Evolutionary conservation across 2,329 filamentous ascomycete species (phyloP), one percentile per base, ranked within the genome.

Genomic region (Rutstroemia sydowiana): DNA sequence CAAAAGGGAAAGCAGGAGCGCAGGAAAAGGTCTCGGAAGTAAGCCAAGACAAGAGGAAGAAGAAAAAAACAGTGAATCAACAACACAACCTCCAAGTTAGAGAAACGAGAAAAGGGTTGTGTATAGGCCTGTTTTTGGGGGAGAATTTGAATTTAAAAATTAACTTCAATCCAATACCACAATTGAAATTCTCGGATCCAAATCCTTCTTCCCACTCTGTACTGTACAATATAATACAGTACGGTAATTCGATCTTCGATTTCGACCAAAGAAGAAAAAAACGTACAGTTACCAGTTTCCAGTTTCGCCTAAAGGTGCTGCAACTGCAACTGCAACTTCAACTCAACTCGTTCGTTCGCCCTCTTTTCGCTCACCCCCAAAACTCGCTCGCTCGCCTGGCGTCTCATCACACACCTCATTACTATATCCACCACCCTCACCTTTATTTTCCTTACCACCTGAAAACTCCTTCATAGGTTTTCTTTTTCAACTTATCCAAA

Each of bases 361-460:
- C 43, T 45, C 43, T 8, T 32, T 32, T 6, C 9, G 32, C 31
- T 23, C 39, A 3, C 37, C 11, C 39, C 40, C 31, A 34, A 8
- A 20, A 32, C 42, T n/a, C 31, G 3, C 28, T 43, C 32, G 30
- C 30, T 41, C 31, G 31, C 48, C 13, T 26, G 23, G 23, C 23
- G 23, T 26, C 23, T 26, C 23, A 26, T 26, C 23, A 4, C 23
- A 26, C 23, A 26, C 23, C 23, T 4, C 8, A 31, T 44, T 34
- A 26, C 32, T 41, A 48, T 41, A 48, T 48, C 46, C 46, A 30
- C 34, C 47, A 30, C 21, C 18, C n/a, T 48, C 31, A 44, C 44
- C 34, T 30, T 31, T 26, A 40, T 39, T 31, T 16, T 16, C 34
- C 45, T 23, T 36, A 36, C 40, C 41, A 30, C 16, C 43, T 46